Conservation (phyloP, 345 rosid species). For the Microcos paniculata region DNA sequence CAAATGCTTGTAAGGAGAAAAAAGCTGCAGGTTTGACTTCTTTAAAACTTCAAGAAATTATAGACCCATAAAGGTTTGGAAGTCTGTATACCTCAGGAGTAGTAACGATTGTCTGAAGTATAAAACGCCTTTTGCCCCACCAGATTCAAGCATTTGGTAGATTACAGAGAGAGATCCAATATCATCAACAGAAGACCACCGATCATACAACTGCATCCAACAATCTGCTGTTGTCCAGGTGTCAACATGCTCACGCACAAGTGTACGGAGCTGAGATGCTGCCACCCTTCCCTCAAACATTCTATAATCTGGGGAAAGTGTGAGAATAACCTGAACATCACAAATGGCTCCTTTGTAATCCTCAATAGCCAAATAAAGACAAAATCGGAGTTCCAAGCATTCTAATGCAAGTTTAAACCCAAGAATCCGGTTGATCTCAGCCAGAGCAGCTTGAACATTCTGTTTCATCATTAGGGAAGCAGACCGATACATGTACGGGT, state of each 20-base stretch:
- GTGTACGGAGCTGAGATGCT: constrained; percentile 80
- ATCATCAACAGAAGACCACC: constrained; percentile 97
- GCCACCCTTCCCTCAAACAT: constrained; percentile 96
- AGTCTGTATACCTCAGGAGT: constrained; percentile 70
- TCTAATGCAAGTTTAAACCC: constrained; percentile 93
- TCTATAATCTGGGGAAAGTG: constrained; percentile 79
- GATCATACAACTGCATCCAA: constrained; percentile 94
- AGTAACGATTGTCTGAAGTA: constrained; percentile 95
- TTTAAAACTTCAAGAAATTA: background rate
- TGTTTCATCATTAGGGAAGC: constrained; percentile 79
- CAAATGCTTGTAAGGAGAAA: background rate
- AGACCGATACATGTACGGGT: constrained; percentile 94
- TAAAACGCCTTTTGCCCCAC: constrained; percentile 82
- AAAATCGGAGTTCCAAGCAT: constrained; percentile 96
- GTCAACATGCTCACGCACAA: constrained; percentile 88
- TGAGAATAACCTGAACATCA: constrained; percentile 94
- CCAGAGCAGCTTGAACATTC: constrained; percentile 71
- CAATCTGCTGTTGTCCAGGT: constrained; percentile 97
- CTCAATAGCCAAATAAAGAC: constrained; percentile 86
- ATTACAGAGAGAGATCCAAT: constrained; percentile 97
- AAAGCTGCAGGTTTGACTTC: background rate
- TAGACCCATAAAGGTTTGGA: constrained; percentile 1
- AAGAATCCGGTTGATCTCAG: constrained; percentile 80
- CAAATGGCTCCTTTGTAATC: constrained; percentile 81
- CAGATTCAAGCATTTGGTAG: constrained; percentile 98